phyloP scores from a whole-genome alignment of 2,329 filamentous ascomycete genomes.

The Neopestalotiopsis sp. region DNA sequence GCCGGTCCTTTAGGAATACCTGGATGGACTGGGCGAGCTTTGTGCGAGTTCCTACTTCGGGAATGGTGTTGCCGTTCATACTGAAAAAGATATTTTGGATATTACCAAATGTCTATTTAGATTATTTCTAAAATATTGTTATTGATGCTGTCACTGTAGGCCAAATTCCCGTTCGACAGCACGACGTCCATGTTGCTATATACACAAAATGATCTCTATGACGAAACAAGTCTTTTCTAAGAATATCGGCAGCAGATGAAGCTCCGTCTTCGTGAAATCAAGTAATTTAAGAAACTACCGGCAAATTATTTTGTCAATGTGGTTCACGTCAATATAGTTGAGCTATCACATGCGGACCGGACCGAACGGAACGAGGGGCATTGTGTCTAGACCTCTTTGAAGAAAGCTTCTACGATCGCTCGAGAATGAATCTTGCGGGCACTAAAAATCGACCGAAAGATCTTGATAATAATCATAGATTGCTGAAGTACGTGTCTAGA shows the following conservation, averaged over 20 bases:
- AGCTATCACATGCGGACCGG: neutral
- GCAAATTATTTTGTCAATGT: neutral
- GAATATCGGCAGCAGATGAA: neutral
- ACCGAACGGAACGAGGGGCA: too few relatives aligned
- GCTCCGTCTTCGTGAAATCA: neutral
- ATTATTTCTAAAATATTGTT: neutral
- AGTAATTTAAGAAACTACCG: too few relatives aligned
- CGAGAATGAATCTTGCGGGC: too few relatives aligned
- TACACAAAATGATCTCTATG: too few relatives aligned
- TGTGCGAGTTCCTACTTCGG: neutral
- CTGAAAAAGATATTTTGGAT: neutral
- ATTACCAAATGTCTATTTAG: neutral
- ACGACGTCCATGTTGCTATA: too few relatives aligned
- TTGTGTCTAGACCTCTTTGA: neutral
- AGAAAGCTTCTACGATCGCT: neutral
- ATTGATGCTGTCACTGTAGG: too few relatives aligned
- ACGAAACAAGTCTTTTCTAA: neutral
- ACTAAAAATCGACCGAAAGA: too few relatives aligned
- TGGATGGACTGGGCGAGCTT: constrained; percentile 18
- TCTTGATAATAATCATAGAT: too few relatives aligned
- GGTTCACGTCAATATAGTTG: neutral
- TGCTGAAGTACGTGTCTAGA: accelerated
- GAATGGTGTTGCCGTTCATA: neutral
- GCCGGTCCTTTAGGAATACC: constrained; percentile 18
- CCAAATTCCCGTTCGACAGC: too few relatives aligned